Evolutionary conservation across 306 rosid genomes (phyloP).

Genomic region (Sindora glabra): DNA sequence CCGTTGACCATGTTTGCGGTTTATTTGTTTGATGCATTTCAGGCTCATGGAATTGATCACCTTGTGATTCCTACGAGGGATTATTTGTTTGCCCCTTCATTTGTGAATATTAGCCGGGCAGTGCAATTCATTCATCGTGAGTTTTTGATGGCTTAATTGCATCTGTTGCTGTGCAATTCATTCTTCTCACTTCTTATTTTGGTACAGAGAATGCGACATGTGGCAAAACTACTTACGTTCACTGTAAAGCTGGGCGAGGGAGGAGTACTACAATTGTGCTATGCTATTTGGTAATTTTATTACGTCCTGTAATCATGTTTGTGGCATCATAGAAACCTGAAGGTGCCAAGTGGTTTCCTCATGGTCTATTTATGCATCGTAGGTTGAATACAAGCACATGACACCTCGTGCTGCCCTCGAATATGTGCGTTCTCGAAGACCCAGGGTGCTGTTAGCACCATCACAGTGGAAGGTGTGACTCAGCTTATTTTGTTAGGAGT

Average conservation of each 20-base stretch:
- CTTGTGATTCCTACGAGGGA: constrained; percentile 90
- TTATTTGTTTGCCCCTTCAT: constrained; percentile 93
- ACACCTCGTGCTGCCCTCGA: constrained; percentile 78
- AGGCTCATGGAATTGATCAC: constrained; percentile 92
- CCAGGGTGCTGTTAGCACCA: constrained; percentile 86
- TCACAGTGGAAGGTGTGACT: constrained; percentile 78
- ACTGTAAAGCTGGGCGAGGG: constrained; percentile 98
- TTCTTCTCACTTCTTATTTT: background rate
- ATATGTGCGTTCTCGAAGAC: constrained; percentile 80
- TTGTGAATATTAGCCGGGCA: constrained; percentile 68
- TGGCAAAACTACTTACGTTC: constrained; percentile 87
- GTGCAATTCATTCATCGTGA: constrained; percentile 88
- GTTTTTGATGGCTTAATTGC: constrained; percentile 12
- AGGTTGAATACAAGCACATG: constrained; percentile 87
- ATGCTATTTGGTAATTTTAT: constrained; percentile 82
- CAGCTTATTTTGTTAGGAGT: background rate
- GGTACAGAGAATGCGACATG: constrained; percentile 48
- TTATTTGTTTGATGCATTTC: constrained; percentile 27
- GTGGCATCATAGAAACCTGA: background rate
- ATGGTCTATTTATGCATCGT: constrained; percentile 15
- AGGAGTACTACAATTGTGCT: constrained; percentile 97
- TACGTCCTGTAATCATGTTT: background rate
- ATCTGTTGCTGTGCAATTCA: constrained; percentile 1
- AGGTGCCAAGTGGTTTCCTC: background rate
- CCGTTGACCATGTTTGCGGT: background rate